These are phyloP conservation scores for Pythium aristosporum DNA, from an alignment of 352 stramenopile genomes.

Conservation along the genomic window DNA sequence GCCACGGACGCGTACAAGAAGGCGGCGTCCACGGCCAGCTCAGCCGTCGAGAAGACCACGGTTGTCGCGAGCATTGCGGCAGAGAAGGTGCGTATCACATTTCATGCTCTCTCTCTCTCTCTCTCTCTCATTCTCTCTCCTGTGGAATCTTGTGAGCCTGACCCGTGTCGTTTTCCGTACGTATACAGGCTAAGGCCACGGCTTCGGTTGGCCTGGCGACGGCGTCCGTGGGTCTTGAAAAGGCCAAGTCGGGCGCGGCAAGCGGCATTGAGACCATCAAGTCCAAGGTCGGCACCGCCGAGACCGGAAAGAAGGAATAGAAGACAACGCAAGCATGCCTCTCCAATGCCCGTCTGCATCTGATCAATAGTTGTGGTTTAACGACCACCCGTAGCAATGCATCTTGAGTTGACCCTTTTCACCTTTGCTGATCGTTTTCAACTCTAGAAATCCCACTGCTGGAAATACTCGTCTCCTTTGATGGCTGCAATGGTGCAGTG, in stretches of 20 bases:
- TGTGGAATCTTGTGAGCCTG: too few relatives aligned
- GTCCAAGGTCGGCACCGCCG: slow-evolving; percentile 55
- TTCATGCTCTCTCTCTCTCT: too few relatives aligned
- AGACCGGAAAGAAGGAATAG: slow-evolving; percentile 53
- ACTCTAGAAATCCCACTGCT: neutral
- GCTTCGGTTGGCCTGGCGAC: slow-evolving; percentile 57
- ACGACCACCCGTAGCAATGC: neutral
- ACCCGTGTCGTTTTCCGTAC: neutral
- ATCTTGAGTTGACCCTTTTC: neutral
- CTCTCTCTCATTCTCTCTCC: too few relatives aligned
- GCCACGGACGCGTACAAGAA: slow-evolving; percentile 87
- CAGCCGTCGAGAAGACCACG: slow-evolving; percentile 59
- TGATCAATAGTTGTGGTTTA: slow-evolving; percentile 6
- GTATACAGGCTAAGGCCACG: slow-evolving; percentile 53
- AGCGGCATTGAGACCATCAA: slow-evolving; percentile 76
- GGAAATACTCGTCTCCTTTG: neutral
- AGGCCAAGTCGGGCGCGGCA: slow-evolving; percentile 72
- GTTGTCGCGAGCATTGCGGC: slow-evolving; percentile 62
- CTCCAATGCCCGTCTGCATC: neutral
- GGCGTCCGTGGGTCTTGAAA: slow-evolving; percentile 67
- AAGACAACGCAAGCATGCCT: neutral
- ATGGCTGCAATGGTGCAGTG: slow-evolving; percentile 4
- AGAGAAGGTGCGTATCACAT: slow-evolving; percentile 49
- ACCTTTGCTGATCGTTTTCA: neutral
- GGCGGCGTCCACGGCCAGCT: slow-evolving; percentile 58